Evolutionary conservation across 441 rosid species (phyloP).

Genomic region (Biscutella laevigata): DNA sequence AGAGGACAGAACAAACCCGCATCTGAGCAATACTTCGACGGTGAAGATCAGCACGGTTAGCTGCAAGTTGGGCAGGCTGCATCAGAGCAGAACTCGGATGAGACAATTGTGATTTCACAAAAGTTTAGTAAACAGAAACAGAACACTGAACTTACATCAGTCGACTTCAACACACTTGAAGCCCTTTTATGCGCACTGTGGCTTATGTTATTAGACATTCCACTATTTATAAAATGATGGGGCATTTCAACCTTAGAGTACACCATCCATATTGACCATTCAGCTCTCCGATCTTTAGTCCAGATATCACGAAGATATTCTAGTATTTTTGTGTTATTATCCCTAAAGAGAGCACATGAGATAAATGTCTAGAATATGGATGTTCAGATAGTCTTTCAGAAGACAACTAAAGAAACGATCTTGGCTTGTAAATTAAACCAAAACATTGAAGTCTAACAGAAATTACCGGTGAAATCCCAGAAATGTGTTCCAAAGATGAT

Average conservation of each 20-base stretch:
- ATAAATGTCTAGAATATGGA: conserved; percentile 5
- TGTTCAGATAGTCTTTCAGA: background rate
- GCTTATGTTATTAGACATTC: conserved; percentile 49
- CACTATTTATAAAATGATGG: conserved; percentile 63
- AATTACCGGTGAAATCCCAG: conserved; percentile 78
- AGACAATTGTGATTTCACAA: conserved; percentile 1
- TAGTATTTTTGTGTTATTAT: conserved; percentile 49
- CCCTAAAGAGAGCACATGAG: conserved; percentile 37
- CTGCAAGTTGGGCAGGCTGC: conserved; percentile 75
- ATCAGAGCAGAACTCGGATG: conserved; percentile 18
- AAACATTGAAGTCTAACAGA: background rate
- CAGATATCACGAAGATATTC: conserved; percentile 57
- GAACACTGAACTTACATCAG: conserved; percentile 41
- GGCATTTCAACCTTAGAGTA: conserved; percentile 91
- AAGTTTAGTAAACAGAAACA: background rate
- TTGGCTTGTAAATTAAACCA: background rate
- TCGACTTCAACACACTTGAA: conserved; percentile 50
- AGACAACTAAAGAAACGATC: background rate
- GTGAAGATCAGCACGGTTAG: conserved; percentile 86
- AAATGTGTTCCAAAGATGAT: conserved; percentile 65
- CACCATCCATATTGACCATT: conserved; percentile 99
- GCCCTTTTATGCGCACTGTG: conserved; percentile 46
- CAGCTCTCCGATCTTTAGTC: conserved; percentile 77
- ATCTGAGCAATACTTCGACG: conserved; percentile 87
- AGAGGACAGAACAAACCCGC: conserved; percentile 51